A percentile compares a stretch with the other conserved stretches of the same genome.
Evolutionary conservation across 2,329 filamentous ascomycete species (phyloP).

Genomic region (Chaetomiaceae sp.): DNA sequence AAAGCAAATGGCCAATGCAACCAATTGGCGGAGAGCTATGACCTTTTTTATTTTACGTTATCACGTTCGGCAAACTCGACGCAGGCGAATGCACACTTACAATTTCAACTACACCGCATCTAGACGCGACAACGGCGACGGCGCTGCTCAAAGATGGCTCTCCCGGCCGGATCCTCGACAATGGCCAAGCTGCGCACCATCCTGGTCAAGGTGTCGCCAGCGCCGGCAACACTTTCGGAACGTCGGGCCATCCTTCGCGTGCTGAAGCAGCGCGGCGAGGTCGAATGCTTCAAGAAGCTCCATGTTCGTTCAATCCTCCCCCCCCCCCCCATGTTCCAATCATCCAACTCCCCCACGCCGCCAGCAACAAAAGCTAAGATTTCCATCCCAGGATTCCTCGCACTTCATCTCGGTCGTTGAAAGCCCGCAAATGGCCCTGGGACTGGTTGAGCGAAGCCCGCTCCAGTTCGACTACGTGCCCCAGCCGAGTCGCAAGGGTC

Average conservation of each 20-base stretch:
- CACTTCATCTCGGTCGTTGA: slow-evolving; percentile 49
- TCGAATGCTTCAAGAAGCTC: slow-evolving; percentile 51
- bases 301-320: slow-evolving; percentile 21
- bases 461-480: slow-evolving; percentile 42
- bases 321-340: neutral
- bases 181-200: slow-evolving; percentile 31
- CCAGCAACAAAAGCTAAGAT: neutral
- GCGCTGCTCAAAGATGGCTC: neutral
- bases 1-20: no score
- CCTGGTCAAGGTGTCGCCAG: slow-evolving; percentile 48
- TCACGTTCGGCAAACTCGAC: no score
- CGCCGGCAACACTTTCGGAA: slow-evolving; percentile 49
- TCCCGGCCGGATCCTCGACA: neutral
- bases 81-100: no score
- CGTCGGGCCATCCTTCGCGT: slow-evolving; percentile 51
- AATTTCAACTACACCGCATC: neutral
- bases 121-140: no score
- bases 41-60: no score
- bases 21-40: no score
- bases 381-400: slow-evolving; percentile 37
- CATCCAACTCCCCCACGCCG: no score
- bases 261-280: slow-evolving; percentile 45
- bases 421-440: slow-evolving; percentile 36
- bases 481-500: neutral
- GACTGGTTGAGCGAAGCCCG: slow-evolving; percentile 44